phyloP scores from a whole-genome alignment of 345 rosid genomes.

The Clarkia xantiana region DNA sequence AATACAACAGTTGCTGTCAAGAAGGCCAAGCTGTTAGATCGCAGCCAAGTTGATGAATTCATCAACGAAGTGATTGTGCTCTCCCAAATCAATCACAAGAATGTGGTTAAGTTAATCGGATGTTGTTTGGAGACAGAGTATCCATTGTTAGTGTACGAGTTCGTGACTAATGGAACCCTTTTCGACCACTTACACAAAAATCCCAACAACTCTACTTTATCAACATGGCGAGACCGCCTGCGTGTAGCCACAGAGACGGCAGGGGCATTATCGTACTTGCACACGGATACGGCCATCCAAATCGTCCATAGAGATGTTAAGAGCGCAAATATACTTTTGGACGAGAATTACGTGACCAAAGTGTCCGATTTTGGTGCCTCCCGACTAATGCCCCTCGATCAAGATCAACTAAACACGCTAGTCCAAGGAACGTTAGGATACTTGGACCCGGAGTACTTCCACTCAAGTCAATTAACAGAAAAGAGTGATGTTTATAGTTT shows the following conservation, averaged over 20 bases:
- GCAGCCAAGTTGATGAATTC: constrained; percentile 12
- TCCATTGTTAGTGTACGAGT: constrained; percentile 16
- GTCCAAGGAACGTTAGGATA: constrained; percentile 31
- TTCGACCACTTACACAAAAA: constrained; percentile 17
- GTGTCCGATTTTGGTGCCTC: constrained; percentile 33
- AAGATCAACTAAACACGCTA: constrained; percentile 21
- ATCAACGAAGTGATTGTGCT: constrained; percentile 16
- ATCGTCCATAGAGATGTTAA: constrained; percentile 27
- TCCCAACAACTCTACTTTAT: not conserved
- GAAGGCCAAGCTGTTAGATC: constrained; percentile 6
- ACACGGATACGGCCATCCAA: constrained; percentile 15
- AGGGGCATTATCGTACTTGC: constrained; percentile 21
- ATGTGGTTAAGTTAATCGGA: constrained; percentile 14
- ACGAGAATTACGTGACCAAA: constrained; percentile 21
- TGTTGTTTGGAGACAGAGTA: constrained; percentile 18
- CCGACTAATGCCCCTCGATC: constrained; percentile 21
- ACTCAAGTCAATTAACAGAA: constrained; percentile 9
- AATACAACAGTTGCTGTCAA: constrained; percentile 19
- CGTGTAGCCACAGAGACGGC: constrained; percentile 18
- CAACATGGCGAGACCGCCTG: constrained; percentile 16
- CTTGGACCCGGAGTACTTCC: constrained; percentile 26
- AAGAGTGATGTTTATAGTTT: constrained; percentile 26
- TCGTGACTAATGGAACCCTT: constrained; percentile 18
- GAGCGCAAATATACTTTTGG: constrained; percentile 22
- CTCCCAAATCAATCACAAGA: constrained; percentile 18